Evolutionary conservation across 148 eudicot species (phyloP).

Genomic region (Heliamphora exappendiculata): DNA sequence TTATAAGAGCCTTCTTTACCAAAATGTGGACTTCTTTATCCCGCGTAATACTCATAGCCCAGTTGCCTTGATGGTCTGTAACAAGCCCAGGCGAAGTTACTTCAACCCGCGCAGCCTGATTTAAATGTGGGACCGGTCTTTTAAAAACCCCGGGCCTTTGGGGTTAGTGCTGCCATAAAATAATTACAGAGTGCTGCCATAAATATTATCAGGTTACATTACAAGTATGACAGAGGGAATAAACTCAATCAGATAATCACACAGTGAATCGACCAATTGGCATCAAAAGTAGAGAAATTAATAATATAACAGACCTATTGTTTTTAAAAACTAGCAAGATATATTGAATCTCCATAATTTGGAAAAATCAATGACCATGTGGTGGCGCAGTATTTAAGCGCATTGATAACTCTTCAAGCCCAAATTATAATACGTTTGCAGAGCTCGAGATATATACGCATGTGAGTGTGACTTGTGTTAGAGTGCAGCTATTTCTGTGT

Average conservation of each 20-base stretch:
- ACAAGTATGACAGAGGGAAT: background rate
- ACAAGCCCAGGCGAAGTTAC: no score
- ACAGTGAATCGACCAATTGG: background rate
- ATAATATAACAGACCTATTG: background rate
- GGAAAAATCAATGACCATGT: background rate
- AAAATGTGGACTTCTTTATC: no score
- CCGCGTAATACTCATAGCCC: no score
- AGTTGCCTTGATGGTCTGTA: no score
- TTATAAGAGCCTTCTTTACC: no score
- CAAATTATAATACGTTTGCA: background rate
- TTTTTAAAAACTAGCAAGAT: background rate
- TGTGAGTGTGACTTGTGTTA: background rate
- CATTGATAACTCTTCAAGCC: background rate
- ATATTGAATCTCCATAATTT: background rate
- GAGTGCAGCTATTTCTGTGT: background rate
- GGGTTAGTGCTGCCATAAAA: background rate
- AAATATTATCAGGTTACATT: background rate
- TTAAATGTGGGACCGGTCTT: no score
- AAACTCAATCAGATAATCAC: background rate
- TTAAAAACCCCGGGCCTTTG: no score
- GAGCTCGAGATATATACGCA: background rate
- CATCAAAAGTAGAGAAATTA: background rate
- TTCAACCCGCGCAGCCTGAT: no score
- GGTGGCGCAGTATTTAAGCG: background rate
- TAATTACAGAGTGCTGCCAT: background rate